Evolutionary conservation across 2,329 filamentous ascomycete species (phyloP).

Genomic region (Epicoccum sorghinum): DNA sequence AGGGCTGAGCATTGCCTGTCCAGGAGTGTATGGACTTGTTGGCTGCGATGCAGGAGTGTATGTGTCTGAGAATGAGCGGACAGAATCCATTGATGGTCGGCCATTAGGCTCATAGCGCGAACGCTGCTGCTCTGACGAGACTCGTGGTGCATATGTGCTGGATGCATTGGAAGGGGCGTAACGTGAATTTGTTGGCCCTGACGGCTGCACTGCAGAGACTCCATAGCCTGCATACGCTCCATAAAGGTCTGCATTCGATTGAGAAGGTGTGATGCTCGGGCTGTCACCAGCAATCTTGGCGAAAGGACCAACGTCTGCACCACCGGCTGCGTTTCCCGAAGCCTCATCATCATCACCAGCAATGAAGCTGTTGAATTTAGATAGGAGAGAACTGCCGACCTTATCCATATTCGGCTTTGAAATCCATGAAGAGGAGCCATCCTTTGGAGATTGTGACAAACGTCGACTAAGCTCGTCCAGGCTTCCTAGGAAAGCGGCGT

Average conservation of each 20-base stretch:
- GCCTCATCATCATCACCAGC: constrained; percentile 83
- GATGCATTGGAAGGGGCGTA: constrained; percentile 47
- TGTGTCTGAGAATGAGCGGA: constrained; percentile 37
- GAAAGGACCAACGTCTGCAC: constrained; percentile 73
- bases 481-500: constrained; percentile 72
- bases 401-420: constrained; percentile 95
- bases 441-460: constrained; percentile 83
- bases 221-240: constrained; percentile 67
- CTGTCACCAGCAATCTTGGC: constrained; percentile 75
- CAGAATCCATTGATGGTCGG: constrained; percentile 48
- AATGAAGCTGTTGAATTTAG: constrained; percentile 95
- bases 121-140: constrained; percentile 59
- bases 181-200: constrained; percentile 42
- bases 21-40: constrained; percentile 37
- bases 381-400: constrained; percentile 88
- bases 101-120: constrained; percentile 55
- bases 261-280: constrained; percentile 61
- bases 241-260: constrained; percentile 75
- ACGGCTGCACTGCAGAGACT: constrained; percentile 26
- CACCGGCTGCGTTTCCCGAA: constrained; percentile 62
- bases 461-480: constrained; percentile 85
- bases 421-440: constrained; percentile 85
- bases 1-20: constrained; percentile 40
- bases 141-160: constrained; percentile 52
- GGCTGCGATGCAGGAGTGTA: constrained; percentile 37